A percentile compares a stretch with the other conserved stretches of the same genome.
phyloP scores from a whole-genome alignment of 2,329 filamentous ascomycete species.

The Arthrobotrys pseudoclavata region DNA sequence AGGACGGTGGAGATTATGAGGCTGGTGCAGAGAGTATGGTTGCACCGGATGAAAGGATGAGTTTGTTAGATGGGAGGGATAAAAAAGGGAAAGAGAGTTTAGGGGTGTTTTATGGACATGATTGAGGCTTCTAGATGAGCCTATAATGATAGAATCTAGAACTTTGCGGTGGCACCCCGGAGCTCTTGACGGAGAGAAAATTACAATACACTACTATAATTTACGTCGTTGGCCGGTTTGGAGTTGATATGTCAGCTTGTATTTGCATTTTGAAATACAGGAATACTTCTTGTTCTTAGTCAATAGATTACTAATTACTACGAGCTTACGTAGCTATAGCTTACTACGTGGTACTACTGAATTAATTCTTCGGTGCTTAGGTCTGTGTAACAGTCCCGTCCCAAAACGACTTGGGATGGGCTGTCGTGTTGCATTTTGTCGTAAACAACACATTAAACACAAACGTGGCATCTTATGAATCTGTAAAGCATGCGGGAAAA shows the following conservation, averaged over 20 bases:
- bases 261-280: background rate
- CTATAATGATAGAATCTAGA: background rate
- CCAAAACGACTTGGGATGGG: background rate
- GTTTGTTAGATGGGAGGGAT: conserved; percentile 15
- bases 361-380: too few relatives aligned
- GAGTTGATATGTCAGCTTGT: background rate
- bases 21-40: conserved; percentile 48
- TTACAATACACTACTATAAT: background rate
- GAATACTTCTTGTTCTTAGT: background rate
- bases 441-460: background rate
- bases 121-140: background rate
- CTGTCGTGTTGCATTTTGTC: background rate
- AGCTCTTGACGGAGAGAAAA: background rate
- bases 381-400: background rate
- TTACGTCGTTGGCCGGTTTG: background rate
- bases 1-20: conserved; percentile 39
- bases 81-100: conserved; percentile 39
- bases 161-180: background rate
- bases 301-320: background rate
- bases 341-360: too few relatives aligned
- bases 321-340: too few relatives aligned
- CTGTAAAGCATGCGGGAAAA: background rate
- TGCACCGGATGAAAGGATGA: conserved; percentile 50
- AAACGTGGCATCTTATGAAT: too few relatives aligned
- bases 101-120: background rate